A percentile compares a stretch with the other conserved stretches of the same genome.
These are phyloP conservation scores for Tetrahymena malaccensis DNA, from an alignment of 73 alveolate species.

Conservation along the genomic window DNA sequence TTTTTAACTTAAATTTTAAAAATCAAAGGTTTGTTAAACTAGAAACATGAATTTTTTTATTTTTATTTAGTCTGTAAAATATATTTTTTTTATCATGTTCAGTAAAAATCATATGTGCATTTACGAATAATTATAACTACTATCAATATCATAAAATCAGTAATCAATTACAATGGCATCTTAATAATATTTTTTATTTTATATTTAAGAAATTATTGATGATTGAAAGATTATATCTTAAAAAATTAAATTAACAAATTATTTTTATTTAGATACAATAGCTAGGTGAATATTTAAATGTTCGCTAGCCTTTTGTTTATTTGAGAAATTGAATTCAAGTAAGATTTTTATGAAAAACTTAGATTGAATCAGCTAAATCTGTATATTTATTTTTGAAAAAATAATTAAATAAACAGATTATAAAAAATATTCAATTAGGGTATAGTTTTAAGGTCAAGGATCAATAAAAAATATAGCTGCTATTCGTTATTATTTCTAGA, in stretches of 20 bases:
- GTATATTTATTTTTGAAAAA: too few species aligned
- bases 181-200: too few species aligned
- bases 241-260: not conserved
- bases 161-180: too few species aligned
- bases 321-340: not conserved
- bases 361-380: not conserved
- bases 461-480: not conserved
- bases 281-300: not conserved
- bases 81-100: too few species aligned
- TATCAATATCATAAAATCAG: too few species aligned
- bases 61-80: too few species aligned
- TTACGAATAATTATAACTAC: too few species aligned
- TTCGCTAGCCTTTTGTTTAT: not conserved
- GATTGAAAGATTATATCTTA: not conserved
- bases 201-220: too few species aligned
- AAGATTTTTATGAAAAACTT: not conserved
- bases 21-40: too few species aligned
- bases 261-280: not conserved
- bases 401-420: not conserved
- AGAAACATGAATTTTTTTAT: too few species aligned
- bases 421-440: not conserved
- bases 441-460: not conserved
- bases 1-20: too few species aligned
- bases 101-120: too few species aligned
- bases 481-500: not conserved